phyloP scores from a whole-genome alignment of 306 rosid species.

The Cucumis hystrix region DNA sequence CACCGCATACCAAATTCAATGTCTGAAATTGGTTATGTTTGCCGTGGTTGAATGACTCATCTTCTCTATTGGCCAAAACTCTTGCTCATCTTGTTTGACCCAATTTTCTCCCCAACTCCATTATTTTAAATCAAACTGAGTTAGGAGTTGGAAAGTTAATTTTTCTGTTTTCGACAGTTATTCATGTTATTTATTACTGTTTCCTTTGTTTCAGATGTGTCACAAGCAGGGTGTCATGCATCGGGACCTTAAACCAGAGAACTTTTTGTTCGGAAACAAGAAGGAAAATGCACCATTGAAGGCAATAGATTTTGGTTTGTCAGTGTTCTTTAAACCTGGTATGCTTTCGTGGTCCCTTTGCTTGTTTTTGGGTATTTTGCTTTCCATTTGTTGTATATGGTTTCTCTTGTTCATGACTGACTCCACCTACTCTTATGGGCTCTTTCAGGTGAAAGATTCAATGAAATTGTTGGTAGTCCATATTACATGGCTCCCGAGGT shows the following conservation, averaged over 20 bases:
- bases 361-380: neutral
- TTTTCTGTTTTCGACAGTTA: neutral
- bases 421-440: neutral
- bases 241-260: conserved; percentile 92
- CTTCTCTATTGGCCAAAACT: neutral
- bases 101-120: neutral
- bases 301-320: conserved; percentile 92
- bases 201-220: conserved; percentile 45
- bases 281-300: conserved; percentile 75
- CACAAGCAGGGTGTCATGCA: conserved; percentile 96
- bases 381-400: neutral
- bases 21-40: neutral
- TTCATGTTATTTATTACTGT: neutral
- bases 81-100: neutral
- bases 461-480: conserved; percentile 96
- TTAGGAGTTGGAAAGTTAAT: neutral
- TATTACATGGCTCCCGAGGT: conserved; percentile 99
- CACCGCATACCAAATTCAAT: too few species aligned
- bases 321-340: conserved; percentile 91
- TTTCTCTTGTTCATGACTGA: neutral
- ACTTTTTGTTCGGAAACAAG: conserved; percentile 80
- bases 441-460: conserved; percentile 58
- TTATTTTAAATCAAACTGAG: neutral
- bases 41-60: neutral
- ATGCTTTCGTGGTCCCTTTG: conserved; percentile 6